A percentile compares a stretch with the other conserved stretches of the same genome.
Conservation (phyloP, 108 stramenopile genomes). For the Pseudonitzschia pungens region DNA sequence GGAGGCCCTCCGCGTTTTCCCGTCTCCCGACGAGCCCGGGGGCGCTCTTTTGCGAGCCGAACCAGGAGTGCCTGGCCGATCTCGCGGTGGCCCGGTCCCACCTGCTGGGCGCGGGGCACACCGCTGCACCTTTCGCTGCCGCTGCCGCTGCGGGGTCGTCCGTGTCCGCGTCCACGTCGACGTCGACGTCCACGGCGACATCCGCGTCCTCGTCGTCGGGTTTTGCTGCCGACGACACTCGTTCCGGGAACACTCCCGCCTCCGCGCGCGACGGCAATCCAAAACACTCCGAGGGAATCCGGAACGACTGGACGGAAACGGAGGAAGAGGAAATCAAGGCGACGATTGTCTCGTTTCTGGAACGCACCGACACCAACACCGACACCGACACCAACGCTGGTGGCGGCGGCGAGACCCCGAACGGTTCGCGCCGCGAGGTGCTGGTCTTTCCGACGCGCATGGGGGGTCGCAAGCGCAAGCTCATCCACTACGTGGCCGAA, state of each 20-base stretch:
- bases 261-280: neutral
- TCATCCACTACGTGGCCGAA: conserved; percentile 68
- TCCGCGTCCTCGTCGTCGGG: no score
- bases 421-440: conserved; percentile 14
- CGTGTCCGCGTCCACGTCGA: no score
- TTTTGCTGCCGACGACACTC: neutral
- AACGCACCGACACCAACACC: neutral
- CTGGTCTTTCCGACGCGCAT: conserved; percentile 44
- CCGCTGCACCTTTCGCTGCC: no score
- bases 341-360: conserved; percentile 43
- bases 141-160: conserved; percentile 10
- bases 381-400: no score
- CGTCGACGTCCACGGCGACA: no score
- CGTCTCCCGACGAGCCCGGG: neutral
- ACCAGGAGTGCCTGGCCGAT: conserved; percentile 44
- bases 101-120: no score
- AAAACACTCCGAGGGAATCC: neutral
- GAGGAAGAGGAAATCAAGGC: conserved; percentile 50
- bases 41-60: conserved; percentile 10
- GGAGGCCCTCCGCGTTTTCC: conserved; percentile 23
- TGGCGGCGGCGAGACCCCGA: no score
- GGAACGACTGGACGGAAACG: conserved; percentile 52
- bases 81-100: conserved; percentile 43
- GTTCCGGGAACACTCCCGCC: neutral
- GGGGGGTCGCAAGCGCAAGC: conserved; percentile 59